Conservation (phyloP, 257 asterid genomes). For the Nicotiana noctiflora region DNA sequence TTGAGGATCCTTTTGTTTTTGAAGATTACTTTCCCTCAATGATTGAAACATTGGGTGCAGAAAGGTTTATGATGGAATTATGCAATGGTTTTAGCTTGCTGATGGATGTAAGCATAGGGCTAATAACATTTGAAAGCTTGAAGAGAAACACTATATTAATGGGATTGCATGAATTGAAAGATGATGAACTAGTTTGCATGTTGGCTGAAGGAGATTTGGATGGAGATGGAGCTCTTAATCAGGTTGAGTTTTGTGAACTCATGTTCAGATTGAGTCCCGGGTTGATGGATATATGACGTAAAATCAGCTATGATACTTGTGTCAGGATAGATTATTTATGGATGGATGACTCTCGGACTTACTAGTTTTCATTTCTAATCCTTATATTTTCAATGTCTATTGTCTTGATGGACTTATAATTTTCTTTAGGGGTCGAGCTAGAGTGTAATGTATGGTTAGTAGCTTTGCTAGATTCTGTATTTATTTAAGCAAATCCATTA, state of each 20-base stretch:
- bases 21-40: slow-evolving; percentile 32
- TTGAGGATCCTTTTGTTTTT: slow-evolving; percentile 18
- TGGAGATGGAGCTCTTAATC: slow-evolving; percentile 39
- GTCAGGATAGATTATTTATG: neutral
- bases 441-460: too few species aligned
- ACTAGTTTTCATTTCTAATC: too few species aligned
- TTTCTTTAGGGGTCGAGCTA: too few species aligned
- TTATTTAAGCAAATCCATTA: too few species aligned
- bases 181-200: slow-evolving; percentile 31
- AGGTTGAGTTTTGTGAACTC: slow-evolving; percentile 33
- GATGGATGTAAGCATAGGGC: slow-evolving; percentile 28
- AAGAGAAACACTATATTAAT: slow-evolving; percentile 24
- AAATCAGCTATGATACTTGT: too few species aligned
- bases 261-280: slow-evolving; percentile 32
- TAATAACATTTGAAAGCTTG: slow-evolving; percentile 35
- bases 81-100: slow-evolving; percentile 24
- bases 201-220: slow-evolving; percentile 33
- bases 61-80: slow-evolving; percentile 27
- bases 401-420: too few species aligned
- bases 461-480: too few species aligned
- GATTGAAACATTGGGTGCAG: slow-evolving; percentile 23
- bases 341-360: neutral
- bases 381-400: neutral
- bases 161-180: slow-evolving; percentile 26
- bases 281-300: neutral